A percentile compares a stretch with the other conserved stretches of the same genome.
These are phyloP conservation scores for Vanrija sp. DNA, from an alignment of 1,284 basidiomycete species.

Conservation along the genomic window DNA sequence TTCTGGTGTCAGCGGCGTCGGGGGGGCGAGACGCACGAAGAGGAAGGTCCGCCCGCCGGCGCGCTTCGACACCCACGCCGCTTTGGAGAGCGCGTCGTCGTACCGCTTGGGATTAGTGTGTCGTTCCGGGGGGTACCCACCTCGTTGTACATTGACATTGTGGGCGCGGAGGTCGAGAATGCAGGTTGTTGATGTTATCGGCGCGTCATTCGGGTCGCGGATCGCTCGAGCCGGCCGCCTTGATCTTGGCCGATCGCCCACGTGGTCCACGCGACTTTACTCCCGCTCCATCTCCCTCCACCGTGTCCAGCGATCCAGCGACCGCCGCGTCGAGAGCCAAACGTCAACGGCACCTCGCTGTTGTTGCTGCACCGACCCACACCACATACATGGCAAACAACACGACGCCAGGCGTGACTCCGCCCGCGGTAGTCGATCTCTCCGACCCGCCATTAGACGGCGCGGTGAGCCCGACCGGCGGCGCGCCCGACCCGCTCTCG, in stretches of 20 bases:
- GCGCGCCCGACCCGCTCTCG: conserved; percentile 14
- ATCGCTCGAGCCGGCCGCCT: neutral
- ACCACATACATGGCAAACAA: conserved; percentile 11
- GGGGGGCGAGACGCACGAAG: conserved; percentile 11
- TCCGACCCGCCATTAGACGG: conserved; percentile 4
- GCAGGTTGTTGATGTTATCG: conserved; percentile 6
- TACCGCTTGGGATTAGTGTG: conserved; percentile 7
- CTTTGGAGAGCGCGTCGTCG: conserved; percentile 23
- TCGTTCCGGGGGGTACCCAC: neutral
- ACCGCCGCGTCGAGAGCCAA: too few relatives aligned
- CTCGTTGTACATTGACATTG: conserved; percentile 19
- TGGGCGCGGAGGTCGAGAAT: neutral
- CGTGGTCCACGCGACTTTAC: neutral
- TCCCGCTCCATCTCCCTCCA: neutral
- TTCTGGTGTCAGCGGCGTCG: conserved; percentile 18
- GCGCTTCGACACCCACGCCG: conserved; percentile 29
- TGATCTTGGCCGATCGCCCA: neutral
- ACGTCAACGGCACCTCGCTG: too few relatives aligned
- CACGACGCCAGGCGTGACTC: neutral
- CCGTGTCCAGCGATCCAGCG: neutral
- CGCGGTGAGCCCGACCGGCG: neutral
- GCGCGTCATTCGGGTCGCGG: neutral
- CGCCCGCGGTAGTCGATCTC: conserved; percentile 7
- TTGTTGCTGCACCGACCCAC: neutral
- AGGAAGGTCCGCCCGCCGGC: conserved; percentile 15